These are phyloP conservation scores for Pseudozyma hubeiensis DNA, from an alignment of 1,284 basidiomycete species.

Conservation along the genomic window DNA sequence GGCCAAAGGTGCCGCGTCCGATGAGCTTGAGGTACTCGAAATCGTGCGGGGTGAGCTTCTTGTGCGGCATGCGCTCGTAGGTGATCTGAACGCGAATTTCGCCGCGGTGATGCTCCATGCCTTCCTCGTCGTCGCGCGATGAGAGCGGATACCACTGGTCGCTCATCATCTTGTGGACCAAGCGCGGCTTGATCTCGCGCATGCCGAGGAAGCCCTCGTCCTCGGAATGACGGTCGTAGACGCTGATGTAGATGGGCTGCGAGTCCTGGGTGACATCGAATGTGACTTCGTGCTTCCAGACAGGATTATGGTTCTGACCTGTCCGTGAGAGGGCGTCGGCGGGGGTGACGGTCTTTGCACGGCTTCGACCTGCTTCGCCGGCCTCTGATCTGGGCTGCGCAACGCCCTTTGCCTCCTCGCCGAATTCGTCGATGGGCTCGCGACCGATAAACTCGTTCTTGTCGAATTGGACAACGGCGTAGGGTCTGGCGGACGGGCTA, in stretches of 20 bases:
- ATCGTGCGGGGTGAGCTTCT: conserved; percentile 73
- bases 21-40: conserved; percentile 99
- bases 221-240: conserved; percentile 90
- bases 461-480: conserved; percentile 98
- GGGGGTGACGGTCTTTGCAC: conserved; percentile 55
- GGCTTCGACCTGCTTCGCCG: conserved; percentile 74
- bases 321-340: conserved; percentile 35
- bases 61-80: conserved; percentile 75
- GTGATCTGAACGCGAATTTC: conserved; percentile 95
- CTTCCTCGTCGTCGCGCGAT: conserved; percentile 56
- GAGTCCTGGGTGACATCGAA: conserved; percentile 89
- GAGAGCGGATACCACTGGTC: conserved; percentile 96
- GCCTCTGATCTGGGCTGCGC: conserved; percentile 76
- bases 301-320: conserved; percentile 80
- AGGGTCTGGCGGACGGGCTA: conserved; percentile 77
- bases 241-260: conserved; percentile 86
- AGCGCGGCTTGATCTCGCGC: conserved; percentile 87
- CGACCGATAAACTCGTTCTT: conserved; percentile 97
- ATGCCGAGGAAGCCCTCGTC: conserved; percentile 89
- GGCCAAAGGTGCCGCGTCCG: conserved; percentile 96
- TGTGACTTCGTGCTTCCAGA: conserved; percentile 98
- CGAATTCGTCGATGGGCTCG: conserved; percentile 85
- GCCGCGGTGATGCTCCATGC: conserved; percentile 71
- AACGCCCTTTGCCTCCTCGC: conserved; percentile 85
- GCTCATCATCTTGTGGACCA: conserved; percentile 90